Evolutionary conservation across 148 eudicot species (phyloP).

Genomic region (Euryodendron excelsum): DNA sequence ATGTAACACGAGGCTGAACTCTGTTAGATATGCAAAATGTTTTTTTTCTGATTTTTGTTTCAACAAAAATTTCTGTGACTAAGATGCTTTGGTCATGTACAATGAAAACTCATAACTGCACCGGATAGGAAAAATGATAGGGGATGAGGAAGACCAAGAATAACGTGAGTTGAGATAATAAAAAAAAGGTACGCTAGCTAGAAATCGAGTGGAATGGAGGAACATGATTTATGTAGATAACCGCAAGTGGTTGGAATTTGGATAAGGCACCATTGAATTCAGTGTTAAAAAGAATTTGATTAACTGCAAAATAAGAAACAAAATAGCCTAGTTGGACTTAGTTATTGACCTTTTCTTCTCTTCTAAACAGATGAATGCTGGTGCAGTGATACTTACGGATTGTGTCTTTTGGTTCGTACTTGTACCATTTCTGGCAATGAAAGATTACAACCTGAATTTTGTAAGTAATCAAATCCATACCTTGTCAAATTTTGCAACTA

Average conservation of each 20-base stretch:
- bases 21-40: no score
- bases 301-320: background rate
- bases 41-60: no score
- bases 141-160: no score
- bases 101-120: no score
- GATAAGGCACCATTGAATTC: background rate
- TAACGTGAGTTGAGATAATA: no score
- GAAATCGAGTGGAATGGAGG: background rate
- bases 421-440: slow-evolving; percentile 65
- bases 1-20: no score
- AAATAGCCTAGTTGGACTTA: background rate
- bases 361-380: slow-evolving; percentile 74
- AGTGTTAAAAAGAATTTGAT: no score
- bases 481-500: background rate
- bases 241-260: background rate
- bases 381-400: slow-evolving; percentile 87
- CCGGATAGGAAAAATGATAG: no score
- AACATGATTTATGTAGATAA: background rate
- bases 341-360: slow-evolving; percentile 1
- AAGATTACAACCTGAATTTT: slow-evolving; percentile 24
- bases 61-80: no score
- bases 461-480: slow-evolving; percentile 12
- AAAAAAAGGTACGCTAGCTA: background rate
- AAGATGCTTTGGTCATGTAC: no score
- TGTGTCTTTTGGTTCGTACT: slow-evolving; percentile 80